Evolutionary conservation across 495 filamentous ascomycete species (phyloP).

Genomic region (Amphirosellinia nigrospora): DNA sequence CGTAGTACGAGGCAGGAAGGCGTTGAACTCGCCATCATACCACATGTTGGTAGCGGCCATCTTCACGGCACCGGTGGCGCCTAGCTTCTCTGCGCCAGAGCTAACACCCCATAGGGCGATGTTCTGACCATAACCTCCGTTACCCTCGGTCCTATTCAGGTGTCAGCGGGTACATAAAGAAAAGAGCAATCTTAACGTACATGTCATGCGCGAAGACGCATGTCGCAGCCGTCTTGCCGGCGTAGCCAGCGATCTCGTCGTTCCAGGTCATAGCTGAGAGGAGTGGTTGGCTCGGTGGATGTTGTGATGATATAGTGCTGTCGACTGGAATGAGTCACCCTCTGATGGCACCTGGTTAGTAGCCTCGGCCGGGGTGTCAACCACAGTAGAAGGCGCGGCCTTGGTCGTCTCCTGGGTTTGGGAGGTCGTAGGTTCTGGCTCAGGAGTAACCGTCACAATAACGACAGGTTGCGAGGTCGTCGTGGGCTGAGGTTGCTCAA

Average conservation of each 20-base stretch:
- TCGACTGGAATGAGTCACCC: conserved; percentile 50
- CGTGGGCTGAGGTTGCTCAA: conserved; percentile 10
- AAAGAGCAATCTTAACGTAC: conserved; percentile 57
- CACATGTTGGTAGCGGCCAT: conserved; percentile 74
- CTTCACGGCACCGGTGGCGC: conserved; percentile 56
- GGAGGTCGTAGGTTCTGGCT: conserved; percentile 22
- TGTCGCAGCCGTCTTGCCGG: conserved; percentile 50
- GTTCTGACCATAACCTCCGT: conserved; percentile 84
- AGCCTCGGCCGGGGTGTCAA: conserved; percentile 25
- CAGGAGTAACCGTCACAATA: conserved; percentile 36
- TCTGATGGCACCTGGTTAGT: conserved; percentile 21
- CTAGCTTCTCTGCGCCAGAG: conserved; percentile 35
- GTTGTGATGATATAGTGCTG: conserved; percentile 78
- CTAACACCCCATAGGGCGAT: conserved; percentile 60
- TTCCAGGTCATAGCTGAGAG: conserved; percentile 68
- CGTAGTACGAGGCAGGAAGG: conserved; percentile 48
- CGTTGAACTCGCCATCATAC: conserved; percentile 78
- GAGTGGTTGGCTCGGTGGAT: conserved; percentile 85
- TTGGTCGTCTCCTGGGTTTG: background rate
- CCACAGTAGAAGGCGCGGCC: conserved; percentile 1
- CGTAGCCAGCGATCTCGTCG: conserved; percentile 64
- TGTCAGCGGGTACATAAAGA: conserved; percentile 11
- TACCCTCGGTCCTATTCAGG: conserved; percentile 52
- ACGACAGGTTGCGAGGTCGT: conserved; percentile 16
- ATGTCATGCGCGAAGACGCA: conserved; percentile 80